Percentiles rank a stretch among this genome's conserved stretches.
phyloP scores from a whole-genome alignment of 1,284 basidiomycete species.

The Apiotrichum domesticum region DNA sequence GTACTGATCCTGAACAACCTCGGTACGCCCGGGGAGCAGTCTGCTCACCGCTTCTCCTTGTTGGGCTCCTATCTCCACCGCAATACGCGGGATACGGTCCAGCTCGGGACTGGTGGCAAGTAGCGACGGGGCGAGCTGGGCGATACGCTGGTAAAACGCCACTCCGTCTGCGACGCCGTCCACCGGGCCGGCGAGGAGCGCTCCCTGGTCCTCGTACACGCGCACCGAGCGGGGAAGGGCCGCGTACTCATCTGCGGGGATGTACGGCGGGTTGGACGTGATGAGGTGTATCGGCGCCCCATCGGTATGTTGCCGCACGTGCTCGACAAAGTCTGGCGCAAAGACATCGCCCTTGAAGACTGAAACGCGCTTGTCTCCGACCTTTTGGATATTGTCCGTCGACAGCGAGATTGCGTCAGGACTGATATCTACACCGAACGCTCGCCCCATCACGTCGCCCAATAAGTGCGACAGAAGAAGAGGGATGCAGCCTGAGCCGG shows the following conservation, averaged over 20 bases:
- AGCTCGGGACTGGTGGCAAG: slow-evolving; percentile 7
- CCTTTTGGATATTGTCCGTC: slow-evolving; percentile 56
- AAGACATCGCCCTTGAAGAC: slow-evolving; percentile 51
- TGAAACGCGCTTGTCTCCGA: slow-evolving; percentile 2
- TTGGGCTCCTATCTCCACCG: slow-evolving; percentile 69
- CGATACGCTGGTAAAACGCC: slow-evolving; percentile 69
- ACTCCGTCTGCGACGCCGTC: slow-evolving; percentile 59
- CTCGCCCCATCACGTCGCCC: slow-evolving; percentile 51
- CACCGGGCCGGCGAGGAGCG: slow-evolving; percentile 65
- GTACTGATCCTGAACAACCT: slow-evolving; percentile 74
- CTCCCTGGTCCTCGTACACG: slow-evolving; percentile 69
- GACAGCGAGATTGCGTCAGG: slow-evolving; percentile 63
- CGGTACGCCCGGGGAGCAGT: slow-evolving; percentile 55
- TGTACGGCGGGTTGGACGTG: slow-evolving; percentile 91
- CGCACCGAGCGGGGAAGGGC: slow-evolving; percentile 61
- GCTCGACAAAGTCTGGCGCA: slow-evolving; percentile 29
- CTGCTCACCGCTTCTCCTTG: slow-evolving; percentile 61
- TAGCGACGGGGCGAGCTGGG: slow-evolving; percentile 52
- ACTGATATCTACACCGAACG: slow-evolving; percentile 68
- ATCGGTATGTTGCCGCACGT: slow-evolving; percentile 30
- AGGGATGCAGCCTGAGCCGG: slow-evolving; percentile 82
- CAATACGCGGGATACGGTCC: slow-evolving; percentile 49
- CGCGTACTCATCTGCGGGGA: slow-evolving; percentile 62
- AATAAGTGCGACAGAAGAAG: slow-evolving; percentile 67
- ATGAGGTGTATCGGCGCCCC: slow-evolving; percentile 57